phyloP scores from a whole-genome alignment of 192 early-diverging fungal genomes.

The Chytriomyces hyalinus region DNA sequence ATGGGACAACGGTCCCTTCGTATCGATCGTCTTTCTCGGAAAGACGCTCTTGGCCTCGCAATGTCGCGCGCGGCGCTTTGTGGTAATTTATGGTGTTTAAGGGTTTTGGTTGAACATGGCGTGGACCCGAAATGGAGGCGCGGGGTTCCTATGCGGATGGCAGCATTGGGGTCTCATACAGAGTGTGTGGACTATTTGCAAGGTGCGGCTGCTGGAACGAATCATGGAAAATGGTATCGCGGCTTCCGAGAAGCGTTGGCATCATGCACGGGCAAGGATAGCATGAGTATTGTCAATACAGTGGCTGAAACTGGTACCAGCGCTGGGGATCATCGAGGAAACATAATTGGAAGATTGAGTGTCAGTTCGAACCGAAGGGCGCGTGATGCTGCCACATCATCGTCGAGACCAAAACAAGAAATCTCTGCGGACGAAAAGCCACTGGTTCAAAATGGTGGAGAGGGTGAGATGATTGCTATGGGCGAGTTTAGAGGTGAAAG shows the following conservation, averaged over 20 bases:
- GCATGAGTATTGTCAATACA: not conserved
- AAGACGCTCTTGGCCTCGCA: constrained; percentile 21
- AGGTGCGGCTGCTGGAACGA: constrained; percentile 3
- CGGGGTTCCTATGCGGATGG: not conserved
- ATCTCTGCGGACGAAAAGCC: too few relatives aligned
- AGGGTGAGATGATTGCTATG: too few relatives aligned
- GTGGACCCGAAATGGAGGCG: constrained; percentile 17
- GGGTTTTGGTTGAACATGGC: constrained; percentile 6
- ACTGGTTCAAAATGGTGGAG: too few relatives aligned
- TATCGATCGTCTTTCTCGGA: constrained; percentile 2
- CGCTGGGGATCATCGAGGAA: not conserved
- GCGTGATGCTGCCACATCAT: not conserved
- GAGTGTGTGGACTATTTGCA: constrained; percentile 13
- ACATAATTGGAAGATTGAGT: not conserved
- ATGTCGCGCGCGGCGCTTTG: constrained; percentile 11
- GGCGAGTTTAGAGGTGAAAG: too few relatives aligned
- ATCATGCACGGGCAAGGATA: not conserved
- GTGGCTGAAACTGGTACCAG: not conserved
- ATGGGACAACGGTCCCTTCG: constrained; percentile 4
- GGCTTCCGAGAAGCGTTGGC: not conserved
- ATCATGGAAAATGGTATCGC: constrained; percentile 18
- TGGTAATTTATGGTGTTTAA: constrained; percentile 17
- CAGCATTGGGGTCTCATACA: not conserved
- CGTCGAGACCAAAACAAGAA: too few relatives aligned
- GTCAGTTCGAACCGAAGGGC: not conserved